Base-by-base conservation (phyloP, 192 early-diverging fungal species). In the Martensiomyces pterosporus region DNA sequence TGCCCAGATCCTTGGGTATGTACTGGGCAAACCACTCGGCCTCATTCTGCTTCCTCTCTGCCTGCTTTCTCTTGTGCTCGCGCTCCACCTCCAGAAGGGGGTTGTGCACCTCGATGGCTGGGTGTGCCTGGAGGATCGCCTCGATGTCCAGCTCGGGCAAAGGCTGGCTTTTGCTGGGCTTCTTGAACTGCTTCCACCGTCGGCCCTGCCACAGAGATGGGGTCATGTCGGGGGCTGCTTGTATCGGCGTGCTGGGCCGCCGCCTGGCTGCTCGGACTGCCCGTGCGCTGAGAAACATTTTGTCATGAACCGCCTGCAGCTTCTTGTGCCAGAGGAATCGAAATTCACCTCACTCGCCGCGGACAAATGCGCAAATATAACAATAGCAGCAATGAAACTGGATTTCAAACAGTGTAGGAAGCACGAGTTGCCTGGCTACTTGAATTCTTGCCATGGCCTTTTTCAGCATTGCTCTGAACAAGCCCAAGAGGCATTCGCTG, bases 91-190 rank as follows among this genome's bases (percentile, higher is more conserved):
- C 38, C 14, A 57, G 15, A 12, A 73, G 34, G 3, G 70, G 70
- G 21, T 73, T 73, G 55, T 73, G 70, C 17, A 73, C 24, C 1
- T 10, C n/a, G n/a, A n/a, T n/a, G n/a, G n/a, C n/a, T n/a, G n/a
- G n/a, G n/a, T n/a, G n/a, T n/a, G 3, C 17, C 19, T 23, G 25
- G 0, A 6, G n/a, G 21, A 24, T 10, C 54, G 29, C 36, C 15
- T 47, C 3, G 9, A 19, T 34, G 5, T 47, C 38, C 22, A 56
- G 25, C 17, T 56, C 54, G 27, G 47, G 24, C n/a, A n/a, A n/a
- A n/a, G n/a, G n/a, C n/a, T n/a, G n/a, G n/a, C n/a, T 9, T 27
- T 60, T 24, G 25, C 44, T 17, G 47, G 26, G 8, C 18, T 36
- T 2, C n/a, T 16, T 2, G 25, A 24, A 12, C 8, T 35, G 40